A percentile compares a stretch with the other conserved stretches of the same genome.
These are phyloP conservation scores for Ustilago vetiveriae DNA, from an alignment of 1,284 basidiomycete genomes.

Conservation along the genomic window DNA sequence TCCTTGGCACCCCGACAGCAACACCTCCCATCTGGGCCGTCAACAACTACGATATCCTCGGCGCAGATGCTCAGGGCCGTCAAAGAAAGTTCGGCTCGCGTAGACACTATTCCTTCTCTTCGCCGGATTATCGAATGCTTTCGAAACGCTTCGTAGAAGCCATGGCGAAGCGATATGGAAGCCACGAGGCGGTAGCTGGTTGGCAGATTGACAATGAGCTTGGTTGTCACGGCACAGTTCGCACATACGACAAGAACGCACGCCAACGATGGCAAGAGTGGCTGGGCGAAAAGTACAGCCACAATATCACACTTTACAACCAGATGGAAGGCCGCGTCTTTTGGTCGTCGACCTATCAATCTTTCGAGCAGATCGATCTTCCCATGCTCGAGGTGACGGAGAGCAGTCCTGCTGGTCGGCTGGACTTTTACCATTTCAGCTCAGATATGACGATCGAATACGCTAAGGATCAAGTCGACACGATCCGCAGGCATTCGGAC, in stretches of 20 bases:
- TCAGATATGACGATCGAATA: slow-evolving; percentile 48
- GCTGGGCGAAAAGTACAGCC: slow-evolving; percentile 47
- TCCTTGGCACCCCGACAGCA: slow-evolving; percentile 50
- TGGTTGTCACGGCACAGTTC: slow-evolving; percentile 38
- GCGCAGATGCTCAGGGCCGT: slow-evolving; percentile 30
- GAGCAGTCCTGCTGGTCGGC: slow-evolving; percentile 43
- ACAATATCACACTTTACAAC: slow-evolving; percentile 44
- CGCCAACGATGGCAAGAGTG: slow-evolving; percentile 36
- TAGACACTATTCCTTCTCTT: slow-evolving; percentile 40
- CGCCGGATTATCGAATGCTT: slow-evolving; percentile 44
- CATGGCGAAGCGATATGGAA: slow-evolving; percentile 47
- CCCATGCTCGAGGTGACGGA: slow-evolving; percentile 50
- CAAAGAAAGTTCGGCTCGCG: slow-evolving; percentile 39
- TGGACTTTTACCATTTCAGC: slow-evolving; percentile 48
- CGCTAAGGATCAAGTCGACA: slow-evolving; percentile 40
- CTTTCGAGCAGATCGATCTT: slow-evolving; percentile 38
- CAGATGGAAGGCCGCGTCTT: slow-evolving; percentile 47
- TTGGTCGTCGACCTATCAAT: slow-evolving; percentile 44
- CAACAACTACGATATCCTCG: slow-evolving; percentile 49
- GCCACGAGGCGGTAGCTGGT: slow-evolving; percentile 24
- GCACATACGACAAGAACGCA: slow-evolving; percentile 44
- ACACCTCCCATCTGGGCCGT: slow-evolving; percentile 52
- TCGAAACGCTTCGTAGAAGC: slow-evolving; percentile 38
- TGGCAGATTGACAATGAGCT: slow-evolving; percentile 55
- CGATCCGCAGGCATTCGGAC: slow-evolving; percentile 37